Evolutionary conservation across 2,329 filamentous ascomycete genomes (phyloP), one percentile per base, ranked within the genome.

Genomic region (Lasiodiplodia citricola): DNA sequence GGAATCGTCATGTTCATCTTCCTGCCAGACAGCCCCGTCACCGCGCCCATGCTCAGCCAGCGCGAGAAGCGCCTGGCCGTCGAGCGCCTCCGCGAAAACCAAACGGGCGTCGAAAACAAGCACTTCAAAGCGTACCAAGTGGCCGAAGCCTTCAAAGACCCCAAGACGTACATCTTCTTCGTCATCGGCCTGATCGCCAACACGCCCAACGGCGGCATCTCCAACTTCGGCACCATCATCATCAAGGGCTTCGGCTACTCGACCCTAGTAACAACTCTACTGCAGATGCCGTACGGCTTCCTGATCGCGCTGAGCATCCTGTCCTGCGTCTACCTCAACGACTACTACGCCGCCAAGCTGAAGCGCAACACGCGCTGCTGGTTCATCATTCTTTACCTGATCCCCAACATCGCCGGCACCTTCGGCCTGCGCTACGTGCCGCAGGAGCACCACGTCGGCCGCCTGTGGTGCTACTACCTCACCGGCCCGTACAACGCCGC

Each of bases 381-480:
- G 23, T 69, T 69, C 65, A 68, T 69, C 64, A 16, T 70, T 13
- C 56, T 68, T 6, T 70, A 50, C 56, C 21, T 66, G 7, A n/a
- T 70, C 10, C 68, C 87, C 1, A 89, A 88, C 50, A 84, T 90
- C 70, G 83, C 84, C 2, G 88, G 87, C 0, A 83, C 87, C 0
- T 84, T 90, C 37, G 87, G 88, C 0, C 83, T 90, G 60, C 80
- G 86, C 13, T 87, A 87, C 65, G 84, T 89, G 0, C 82, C 85
- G 0, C 66, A 75, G 0, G 75, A 85, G 66, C 84, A 84, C 31
- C 82, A 85, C 56, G 81, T 86, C 2, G 87, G 84, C 1, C 80
- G 88, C 0, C 75, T 89, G 68, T 84, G 88, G 54, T 89, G 87
- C 77, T 90, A 87, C 72, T 86, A 87, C 70, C 76, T 87, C 1